Conservation (phyloP, 805 yeast species). For the Isabelozyma pseudorhagii region DNA sequence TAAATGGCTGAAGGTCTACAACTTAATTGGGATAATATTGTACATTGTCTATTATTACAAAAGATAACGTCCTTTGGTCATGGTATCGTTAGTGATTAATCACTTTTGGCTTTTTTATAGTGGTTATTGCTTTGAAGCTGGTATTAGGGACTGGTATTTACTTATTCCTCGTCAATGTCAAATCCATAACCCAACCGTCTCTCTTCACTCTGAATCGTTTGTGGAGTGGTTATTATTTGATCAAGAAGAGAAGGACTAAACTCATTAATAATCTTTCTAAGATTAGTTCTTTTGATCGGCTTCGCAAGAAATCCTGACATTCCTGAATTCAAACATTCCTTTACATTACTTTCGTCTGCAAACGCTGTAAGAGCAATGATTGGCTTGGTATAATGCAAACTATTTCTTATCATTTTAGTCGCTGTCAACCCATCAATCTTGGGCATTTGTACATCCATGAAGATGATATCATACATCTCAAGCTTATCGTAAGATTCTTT, state of each 20-base stretch:
- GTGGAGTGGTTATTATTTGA: conserved; percentile 34
- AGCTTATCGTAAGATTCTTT: conserved; percentile 41
- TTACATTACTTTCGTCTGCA: conserved; percentile 88
- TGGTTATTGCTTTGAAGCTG: no score
- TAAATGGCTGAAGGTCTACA: no score
- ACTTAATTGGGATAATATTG: no score
- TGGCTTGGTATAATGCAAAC: conserved; percentile 61
- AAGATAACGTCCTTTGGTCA: not conserved
- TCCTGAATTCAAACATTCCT: conserved; percentile 83
- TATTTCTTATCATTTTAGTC: conserved; percentile 66
- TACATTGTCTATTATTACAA: not conserved
- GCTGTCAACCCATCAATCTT: conserved; percentile 86
- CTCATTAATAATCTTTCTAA: conserved; percentile 54
- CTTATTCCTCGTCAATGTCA: not conserved
- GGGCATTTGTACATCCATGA: conserved; percentile 99
- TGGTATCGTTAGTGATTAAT: not conserved
- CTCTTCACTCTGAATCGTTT: conserved; percentile 22
- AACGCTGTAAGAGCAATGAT: conserved; percentile 94
- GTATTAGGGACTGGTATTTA: not conserved
- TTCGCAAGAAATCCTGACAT: conserved; percentile 90
- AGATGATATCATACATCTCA: conserved; percentile 63
- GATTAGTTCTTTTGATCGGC: conserved; percentile 73
- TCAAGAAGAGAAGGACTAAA: conserved; percentile 37
- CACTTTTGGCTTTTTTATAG: no score
- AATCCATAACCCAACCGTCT: conserved; percentile 18